Evolutionary conservation across 805 yeast species (phyloP).

Genomic region (Ogataea haglerorum): DNA sequence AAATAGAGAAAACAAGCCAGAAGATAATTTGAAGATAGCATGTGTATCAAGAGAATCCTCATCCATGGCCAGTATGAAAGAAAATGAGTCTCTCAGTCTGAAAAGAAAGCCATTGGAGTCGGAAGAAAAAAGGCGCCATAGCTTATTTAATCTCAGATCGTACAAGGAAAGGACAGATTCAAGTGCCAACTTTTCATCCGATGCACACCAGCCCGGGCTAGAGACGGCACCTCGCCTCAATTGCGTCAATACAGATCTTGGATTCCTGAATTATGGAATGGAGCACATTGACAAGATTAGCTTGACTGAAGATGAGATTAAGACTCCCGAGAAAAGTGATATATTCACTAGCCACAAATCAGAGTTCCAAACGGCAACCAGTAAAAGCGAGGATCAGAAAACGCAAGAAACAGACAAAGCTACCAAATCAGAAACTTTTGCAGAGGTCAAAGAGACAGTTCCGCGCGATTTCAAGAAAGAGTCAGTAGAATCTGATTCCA

Average conservation of each 20-base stretch:
- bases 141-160: constrained; percentile 17
- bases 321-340: neutral
- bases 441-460: neutral
- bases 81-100: constrained; percentile 11
- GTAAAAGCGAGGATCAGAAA: too few relatives aligned
- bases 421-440: neutral
- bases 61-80: constrained; percentile 7
- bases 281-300: constrained; percentile 9
- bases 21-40: constrained; percentile 3
- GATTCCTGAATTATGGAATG: constrained; percentile 7
- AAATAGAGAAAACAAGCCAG: constrained; percentile 16
- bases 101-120: constrained; percentile 3
- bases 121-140: constrained; percentile 11
- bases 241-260: constrained; percentile 10
- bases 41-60: constrained; percentile 6
- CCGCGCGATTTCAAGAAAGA: constrained; percentile 3
- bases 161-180: constrained; percentile 12
- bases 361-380: neutral
- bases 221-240: constrained; percentile 12
- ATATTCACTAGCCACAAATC: neutral
- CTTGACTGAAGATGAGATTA: constrained; percentile 3
- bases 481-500: constrained; percentile 16
- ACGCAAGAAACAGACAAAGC: neutral
- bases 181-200: neutral
- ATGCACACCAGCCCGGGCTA: neutral